A percentile compares a stretch with the other conserved stretches of the same genome.
Evolutionary conservation across 2,329 filamentous ascomycete genomes (phyloP).

Genomic region (Lachnellula occidentalis): DNA sequence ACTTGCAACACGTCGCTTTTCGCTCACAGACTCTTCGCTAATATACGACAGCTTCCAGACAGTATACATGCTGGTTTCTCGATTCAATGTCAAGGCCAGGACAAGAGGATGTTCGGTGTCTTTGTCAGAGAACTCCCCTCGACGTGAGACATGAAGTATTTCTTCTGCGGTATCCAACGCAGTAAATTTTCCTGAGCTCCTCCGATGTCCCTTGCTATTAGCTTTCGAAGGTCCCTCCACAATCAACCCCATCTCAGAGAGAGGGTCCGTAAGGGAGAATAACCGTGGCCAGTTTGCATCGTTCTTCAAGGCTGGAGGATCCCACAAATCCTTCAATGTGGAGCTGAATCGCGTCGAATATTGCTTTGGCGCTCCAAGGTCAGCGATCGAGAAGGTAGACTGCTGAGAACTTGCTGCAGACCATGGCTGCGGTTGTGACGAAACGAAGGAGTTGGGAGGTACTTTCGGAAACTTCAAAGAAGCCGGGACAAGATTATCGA

Average conservation of each 20-base stretch:
- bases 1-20: slow-evolving; percentile 23
- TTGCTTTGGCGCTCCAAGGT: slow-evolving; percentile 49
- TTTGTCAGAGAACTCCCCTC: slow-evolving; percentile 45
- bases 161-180: slow-evolving; percentile 75
- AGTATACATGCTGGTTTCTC: slow-evolving; percentile 69
- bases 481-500: slow-evolving; percentile 44
- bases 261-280: slow-evolving; percentile 78
- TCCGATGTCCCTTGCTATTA: slow-evolving; percentile 36
- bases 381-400: slow-evolving; percentile 52
- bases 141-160: slow-evolving; percentile 73
- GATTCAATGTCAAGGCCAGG: slow-evolving; percentile 76
- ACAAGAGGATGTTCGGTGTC: slow-evolving; percentile 49
- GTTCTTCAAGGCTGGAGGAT: slow-evolving; percentile 45
- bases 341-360: slow-evolving; percentile 47
- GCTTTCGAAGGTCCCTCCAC: slow-evolving; percentile 51
- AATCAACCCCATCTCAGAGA: slow-evolving; percentile 79
- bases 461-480: slow-evolving; percentile 54
- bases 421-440: slow-evolving; percentile 55
- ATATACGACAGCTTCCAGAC: slow-evolving; percentile 81
- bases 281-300: slow-evolving; percentile 66
- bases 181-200: slow-evolving; percentile 37
- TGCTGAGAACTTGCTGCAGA: slow-evolving; percentile 44
- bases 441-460: slow-evolving; percentile 79
- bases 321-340: slow-evolving; percentile 54
- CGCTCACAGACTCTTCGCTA: slow-evolving; percentile 52